Evolutionary conservation across 2,329 filamentous ascomycete genomes (phyloP).

Genomic region (Paradendryphiella salina): DNA sequence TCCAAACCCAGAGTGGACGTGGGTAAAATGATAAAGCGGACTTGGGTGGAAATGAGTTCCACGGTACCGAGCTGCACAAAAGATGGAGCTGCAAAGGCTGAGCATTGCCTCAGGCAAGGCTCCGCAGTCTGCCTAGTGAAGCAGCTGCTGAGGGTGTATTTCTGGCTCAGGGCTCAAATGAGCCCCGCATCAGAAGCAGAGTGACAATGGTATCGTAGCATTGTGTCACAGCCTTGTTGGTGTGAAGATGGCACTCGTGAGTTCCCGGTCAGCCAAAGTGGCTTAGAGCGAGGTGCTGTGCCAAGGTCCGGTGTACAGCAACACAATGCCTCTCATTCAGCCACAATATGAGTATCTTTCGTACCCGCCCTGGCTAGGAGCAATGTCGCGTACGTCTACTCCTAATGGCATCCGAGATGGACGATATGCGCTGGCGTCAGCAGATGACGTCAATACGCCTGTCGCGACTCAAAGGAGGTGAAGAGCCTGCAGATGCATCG

Average conservation of each 20-base stretch:
- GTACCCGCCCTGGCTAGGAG: neutral
- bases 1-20: no score
- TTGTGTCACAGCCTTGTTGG: neutral
- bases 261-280: constrained; percentile 6
- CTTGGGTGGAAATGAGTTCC: neutral
- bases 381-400: neutral
- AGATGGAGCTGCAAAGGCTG: neutral
- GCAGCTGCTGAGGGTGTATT: neutral
- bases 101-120: neutral
- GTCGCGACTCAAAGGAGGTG: neutral
- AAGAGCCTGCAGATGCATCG: constrained; percentile 1
- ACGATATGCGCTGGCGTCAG: neutral
- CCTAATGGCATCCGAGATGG: neutral
- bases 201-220: neutral
- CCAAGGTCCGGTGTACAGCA: constrained; percentile 25
- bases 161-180: neutral
- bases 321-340: neutral
- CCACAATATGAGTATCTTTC: neutral
- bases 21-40: no score
- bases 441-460: constrained; percentile 5
- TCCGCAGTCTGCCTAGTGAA: neutral
- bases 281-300: neutral
- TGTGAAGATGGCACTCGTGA: neutral
- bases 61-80: neutral
- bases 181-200: neutral